Conservation (phyloP, 192 early-diverging fungal species). For the Martensiomyces pterosporus region DNA sequence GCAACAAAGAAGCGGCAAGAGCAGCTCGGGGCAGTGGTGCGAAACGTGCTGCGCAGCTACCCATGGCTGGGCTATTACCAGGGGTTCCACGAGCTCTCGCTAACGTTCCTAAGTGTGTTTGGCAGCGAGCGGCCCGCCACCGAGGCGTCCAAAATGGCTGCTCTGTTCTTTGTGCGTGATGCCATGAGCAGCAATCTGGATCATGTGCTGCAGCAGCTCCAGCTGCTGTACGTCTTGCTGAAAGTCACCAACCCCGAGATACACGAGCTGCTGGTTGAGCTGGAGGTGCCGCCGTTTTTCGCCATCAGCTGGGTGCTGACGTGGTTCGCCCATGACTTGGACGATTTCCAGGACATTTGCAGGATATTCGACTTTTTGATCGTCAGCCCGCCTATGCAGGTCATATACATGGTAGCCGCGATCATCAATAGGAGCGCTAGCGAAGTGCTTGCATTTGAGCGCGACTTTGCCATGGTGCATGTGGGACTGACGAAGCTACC, state of each 20-base stretch:
- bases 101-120: slow-evolving; percentile 53
- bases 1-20: slow-evolving; percentile 48
- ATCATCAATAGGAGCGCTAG: slow-evolving; percentile 32
- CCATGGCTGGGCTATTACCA: slow-evolving; percentile 70
- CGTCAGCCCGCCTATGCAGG: slow-evolving; percentile 57
- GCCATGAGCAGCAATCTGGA: slow-evolving; percentile 42
- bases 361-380: slow-evolving; percentile 65
- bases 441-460: slow-evolving; percentile 25
- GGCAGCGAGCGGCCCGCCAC: slow-evolving; percentile 52
- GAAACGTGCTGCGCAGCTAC: slow-evolving; percentile 51
- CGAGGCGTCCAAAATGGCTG: slow-evolving; percentile 52
- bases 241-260: slow-evolving; percentile 22
- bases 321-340: slow-evolving; percentile 72
- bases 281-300: slow-evolving; percentile 61
- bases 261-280: slow-evolving; percentile 24
- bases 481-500: slow-evolving; percentile 34
- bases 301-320: slow-evolving; percentile 69
- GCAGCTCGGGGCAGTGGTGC: slow-evolving; percentile 50
- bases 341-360: slow-evolving; percentile 42
- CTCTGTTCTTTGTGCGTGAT: slow-evolving; percentile 53
- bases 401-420: slow-evolving; percentile 58
- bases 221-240: slow-evolving; percentile 32
- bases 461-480: slow-evolving; percentile 42
- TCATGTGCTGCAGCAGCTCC: slow-evolving; percentile 31
- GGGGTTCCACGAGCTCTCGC: slow-evolving; percentile 51